Conservation (phyloP, 768 basidiomycete genomes). For the Leccinellum luteum region DNA sequence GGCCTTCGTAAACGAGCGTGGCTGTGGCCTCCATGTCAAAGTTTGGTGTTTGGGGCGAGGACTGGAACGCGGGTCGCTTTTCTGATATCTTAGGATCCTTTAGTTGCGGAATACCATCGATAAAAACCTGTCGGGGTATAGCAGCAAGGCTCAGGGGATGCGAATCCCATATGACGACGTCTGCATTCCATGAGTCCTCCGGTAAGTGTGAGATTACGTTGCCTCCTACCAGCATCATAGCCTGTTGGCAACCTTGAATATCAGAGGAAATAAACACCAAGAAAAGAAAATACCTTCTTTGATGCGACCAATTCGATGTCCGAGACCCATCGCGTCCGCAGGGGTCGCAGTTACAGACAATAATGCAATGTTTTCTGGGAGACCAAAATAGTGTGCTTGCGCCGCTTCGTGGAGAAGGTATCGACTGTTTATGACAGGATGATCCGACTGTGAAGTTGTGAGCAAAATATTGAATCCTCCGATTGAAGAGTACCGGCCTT, state of each 20-base stretch:
- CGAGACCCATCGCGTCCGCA: slow-evolving; percentile 63
- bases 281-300: slow-evolving; percentile 37
- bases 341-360: slow-evolving; percentile 66
- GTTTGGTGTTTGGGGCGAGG: slow-evolving; percentile 57
- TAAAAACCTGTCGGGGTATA: slow-evolving; percentile 73
- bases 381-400: slow-evolving; percentile 66
- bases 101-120: slow-evolving; percentile 81
- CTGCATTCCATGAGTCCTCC: slow-evolving; percentile 22
- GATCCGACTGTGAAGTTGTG: slow-evolving; percentile 44
- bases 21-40: slow-evolving; percentile 67
- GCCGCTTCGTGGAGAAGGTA: slow-evolving; percentile 73
- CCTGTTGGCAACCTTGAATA: slow-evolving; percentile 20
- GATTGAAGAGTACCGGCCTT: slow-evolving; percentile 47
- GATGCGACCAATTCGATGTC: slow-evolving; percentile 70
- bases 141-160: slow-evolving; percentile 75
- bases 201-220: not conserved
- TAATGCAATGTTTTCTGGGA: slow-evolving; percentile 56
- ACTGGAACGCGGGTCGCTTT: slow-evolving; percentile 41
- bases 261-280: not conserved
- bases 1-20: slow-evolving; percentile 64
- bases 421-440: slow-evolving; percentile 59
- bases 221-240: slow-evolving; percentile 45
- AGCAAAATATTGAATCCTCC: not conserved
- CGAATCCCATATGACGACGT: slow-evolving; percentile 75
- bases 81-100: slow-evolving; percentile 40